phyloP scores from a whole-genome alignment of 768 basidiomycete genomes.

The Albatrellus ellisii region DNA sequence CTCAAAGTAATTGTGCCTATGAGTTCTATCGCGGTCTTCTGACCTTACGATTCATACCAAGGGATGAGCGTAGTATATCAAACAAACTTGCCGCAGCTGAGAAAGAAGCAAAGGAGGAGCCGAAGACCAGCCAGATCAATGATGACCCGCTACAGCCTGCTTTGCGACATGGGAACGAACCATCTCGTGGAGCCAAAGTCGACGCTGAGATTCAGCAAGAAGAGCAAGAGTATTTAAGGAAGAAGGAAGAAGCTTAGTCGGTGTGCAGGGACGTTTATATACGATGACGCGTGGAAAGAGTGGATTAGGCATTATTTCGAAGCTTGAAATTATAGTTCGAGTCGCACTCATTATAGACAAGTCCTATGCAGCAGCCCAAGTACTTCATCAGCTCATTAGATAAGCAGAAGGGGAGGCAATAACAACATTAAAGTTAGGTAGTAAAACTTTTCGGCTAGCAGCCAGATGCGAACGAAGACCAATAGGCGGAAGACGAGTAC shows the following conservation, averaged over 20 bases:
- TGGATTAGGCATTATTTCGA: too few species aligned
- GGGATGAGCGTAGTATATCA: conserved; percentile 31
- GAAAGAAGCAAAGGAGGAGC: conserved; percentile 16
- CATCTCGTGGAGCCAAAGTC: conserved; percentile 43
- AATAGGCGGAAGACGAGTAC: too few species aligned
- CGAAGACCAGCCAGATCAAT: conserved; percentile 18
- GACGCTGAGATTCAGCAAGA: conserved; percentile 42
- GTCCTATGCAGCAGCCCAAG: too few species aligned
- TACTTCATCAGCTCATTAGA: too few species aligned
- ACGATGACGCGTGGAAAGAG: too few species aligned
- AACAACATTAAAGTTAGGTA: too few species aligned
- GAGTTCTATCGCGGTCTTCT: not conserved
- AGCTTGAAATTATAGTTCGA: too few species aligned
- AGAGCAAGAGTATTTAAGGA: conserved; percentile 32
- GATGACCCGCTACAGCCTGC: conserved; percentile 37
- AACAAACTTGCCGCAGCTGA: conserved; percentile 22
- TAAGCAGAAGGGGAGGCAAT: too few species aligned
- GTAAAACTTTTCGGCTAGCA: too few species aligned
- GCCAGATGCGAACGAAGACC: too few species aligned
- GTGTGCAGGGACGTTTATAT: too few species aligned
- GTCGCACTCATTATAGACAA: too few species aligned
- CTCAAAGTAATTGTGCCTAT: conserved; percentile 22
- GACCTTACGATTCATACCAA: conserved; percentile 12
- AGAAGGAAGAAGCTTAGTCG: conserved; percentile 22
- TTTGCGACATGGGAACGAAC: conserved; percentile 39